These are phyloP conservation scores for Bolboschoenus planiculmis DNA, from an alignment of 176 grass and related monocot species.

Conservation along the genomic window DNA sequence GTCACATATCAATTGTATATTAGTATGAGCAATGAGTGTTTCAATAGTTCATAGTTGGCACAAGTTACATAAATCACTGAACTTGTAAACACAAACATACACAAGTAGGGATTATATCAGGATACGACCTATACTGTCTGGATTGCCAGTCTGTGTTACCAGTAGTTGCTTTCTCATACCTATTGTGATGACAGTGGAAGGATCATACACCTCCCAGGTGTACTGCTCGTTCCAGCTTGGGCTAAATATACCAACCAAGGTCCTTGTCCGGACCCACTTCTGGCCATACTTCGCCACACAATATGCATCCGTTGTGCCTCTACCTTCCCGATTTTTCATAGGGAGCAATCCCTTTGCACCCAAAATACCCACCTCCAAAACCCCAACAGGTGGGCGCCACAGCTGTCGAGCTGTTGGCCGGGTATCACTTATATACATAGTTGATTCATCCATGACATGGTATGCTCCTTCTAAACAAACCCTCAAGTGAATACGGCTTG, in stretches of 20 bases:
- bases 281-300: constrained; percentile 89
- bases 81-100: background rate
- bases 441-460: constrained; percentile 94
- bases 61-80: background rate
- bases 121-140: background rate
- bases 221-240: constrained; percentile 89
- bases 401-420: constrained; percentile 71
- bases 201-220: constrained; percentile 91
- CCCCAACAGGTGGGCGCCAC: constrained; percentile 61
- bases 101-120: background rate
- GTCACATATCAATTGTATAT: background rate
- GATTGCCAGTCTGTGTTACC: background rate
- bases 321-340: constrained; percentile 67
- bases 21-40: background rate
- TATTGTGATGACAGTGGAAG: constrained; percentile 82
- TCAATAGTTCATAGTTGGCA: background rate
- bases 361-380: constrained; percentile 81
- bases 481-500: constrained; percentile 65
- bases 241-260: constrained; percentile 47
- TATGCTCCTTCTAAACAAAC: constrained; percentile 82
- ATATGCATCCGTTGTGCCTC: constrained; percentile 67
- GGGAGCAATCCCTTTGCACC: constrained; percentile 49
- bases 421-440: constrained; percentile 88
- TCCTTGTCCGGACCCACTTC: constrained; percentile 94
- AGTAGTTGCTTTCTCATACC: constrained; percentile 5